Conservation (phyloP, 345 rosid genomes). For the Salix udensis region DNA sequence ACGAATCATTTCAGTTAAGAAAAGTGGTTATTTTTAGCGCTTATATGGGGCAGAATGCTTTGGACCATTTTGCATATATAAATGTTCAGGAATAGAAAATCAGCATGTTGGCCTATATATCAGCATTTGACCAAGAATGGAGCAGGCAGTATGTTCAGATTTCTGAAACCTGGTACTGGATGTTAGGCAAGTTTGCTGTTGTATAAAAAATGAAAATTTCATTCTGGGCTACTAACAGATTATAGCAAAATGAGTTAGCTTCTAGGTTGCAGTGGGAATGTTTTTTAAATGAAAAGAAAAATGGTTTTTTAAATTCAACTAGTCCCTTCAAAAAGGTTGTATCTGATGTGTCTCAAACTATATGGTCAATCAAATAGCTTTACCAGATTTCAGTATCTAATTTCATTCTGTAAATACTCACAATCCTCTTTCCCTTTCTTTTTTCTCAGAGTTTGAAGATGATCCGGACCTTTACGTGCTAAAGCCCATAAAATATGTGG, state of each 20-base stretch:
- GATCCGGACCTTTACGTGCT: conserved; percentile 92
- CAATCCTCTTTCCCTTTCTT: background rate
- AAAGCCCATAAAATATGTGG: conserved; percentile 76
- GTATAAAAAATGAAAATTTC: background rate
- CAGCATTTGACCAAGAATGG: background rate
- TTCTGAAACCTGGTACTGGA: background rate
- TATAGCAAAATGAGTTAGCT: background rate
- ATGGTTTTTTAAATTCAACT: background rate
- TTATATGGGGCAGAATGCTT: background rate
- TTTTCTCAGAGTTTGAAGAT: conserved; percentile 78
- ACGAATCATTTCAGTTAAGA: background rate
- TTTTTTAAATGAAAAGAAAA: background rate
- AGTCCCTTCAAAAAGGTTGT: background rate
- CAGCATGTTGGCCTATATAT: background rate
- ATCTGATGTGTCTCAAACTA: background rate
- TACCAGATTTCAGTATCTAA: background rate
- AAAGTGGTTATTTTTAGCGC: background rate
- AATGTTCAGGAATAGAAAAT: background rate
- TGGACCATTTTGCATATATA: background rate
- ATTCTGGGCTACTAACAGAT: background rate
- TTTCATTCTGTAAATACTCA: background rate
- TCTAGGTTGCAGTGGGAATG: background rate
- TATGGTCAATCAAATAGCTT: background rate
- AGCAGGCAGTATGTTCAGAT: background rate
- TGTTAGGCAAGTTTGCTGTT: background rate